Conservation (phyloP, 768 basidiomycete genomes). For the Russula griseocarnosa region DNA sequence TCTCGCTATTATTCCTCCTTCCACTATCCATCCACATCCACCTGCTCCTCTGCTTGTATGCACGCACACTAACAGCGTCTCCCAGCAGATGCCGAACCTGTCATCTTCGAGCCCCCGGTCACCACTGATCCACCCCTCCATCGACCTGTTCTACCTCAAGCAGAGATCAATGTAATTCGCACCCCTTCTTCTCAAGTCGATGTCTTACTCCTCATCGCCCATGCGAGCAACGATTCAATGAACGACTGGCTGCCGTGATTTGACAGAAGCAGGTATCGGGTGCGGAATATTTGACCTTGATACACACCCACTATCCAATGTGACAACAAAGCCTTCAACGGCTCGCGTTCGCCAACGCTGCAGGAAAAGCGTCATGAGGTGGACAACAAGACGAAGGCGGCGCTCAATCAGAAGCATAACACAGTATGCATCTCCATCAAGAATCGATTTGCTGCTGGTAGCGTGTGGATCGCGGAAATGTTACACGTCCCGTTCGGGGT, state of each 20-base stretch:
- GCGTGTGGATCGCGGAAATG: slow-evolving; percentile 62
- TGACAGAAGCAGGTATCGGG: slow-evolving; percentile 80
- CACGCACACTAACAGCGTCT: slow-evolving; percentile 65
- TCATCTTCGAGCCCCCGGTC: slow-evolving; percentile 76
- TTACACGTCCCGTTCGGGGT: slow-evolving; percentile 63
- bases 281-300: slow-evolving; percentile 88
- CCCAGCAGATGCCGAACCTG: slow-evolving; percentile 68
- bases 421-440: slow-evolving; percentile 59
- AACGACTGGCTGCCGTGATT: slow-evolving; percentile 76
- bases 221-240: slow-evolving; percentile 81
- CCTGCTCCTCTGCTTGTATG: slow-evolving; percentile 66
- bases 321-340: slow-evolving; percentile 52
- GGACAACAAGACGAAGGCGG: slow-evolving; percentile 59
- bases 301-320: slow-evolving; percentile 46
- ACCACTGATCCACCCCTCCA: slow-evolving; percentile 66
- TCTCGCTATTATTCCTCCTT: slow-evolving; percentile 69
- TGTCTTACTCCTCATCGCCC: slow-evolving; percentile 80
- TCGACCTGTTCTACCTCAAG: slow-evolving; percentile 60
- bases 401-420: slow-evolving; percentile 56
- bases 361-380: slow-evolving; percentile 76
- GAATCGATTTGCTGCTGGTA: slow-evolving; percentile 54
- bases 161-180: slow-evolving; percentile 75
- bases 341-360: slow-evolving; percentile 53
- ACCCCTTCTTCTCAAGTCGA: slow-evolving; percentile 78
- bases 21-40: slow-evolving; percentile 59